A percentile compares a stretch with the other conserved stretches of the same genome.
Conservation (phyloP, 441 rosid genomes). For the Pelargonium citronellum region DNA sequence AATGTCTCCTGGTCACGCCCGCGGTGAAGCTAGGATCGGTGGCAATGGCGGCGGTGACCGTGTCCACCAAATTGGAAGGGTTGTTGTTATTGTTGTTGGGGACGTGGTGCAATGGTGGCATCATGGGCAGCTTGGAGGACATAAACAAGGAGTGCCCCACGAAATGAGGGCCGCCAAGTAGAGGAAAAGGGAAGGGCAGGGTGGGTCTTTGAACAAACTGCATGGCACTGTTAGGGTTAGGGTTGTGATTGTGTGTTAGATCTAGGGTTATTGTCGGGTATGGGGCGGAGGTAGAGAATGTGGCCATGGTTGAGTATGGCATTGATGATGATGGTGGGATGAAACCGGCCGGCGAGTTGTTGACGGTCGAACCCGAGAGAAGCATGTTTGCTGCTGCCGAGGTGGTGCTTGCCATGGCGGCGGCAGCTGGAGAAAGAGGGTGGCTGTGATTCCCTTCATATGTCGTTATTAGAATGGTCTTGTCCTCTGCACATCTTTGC, state of each 20-base stretch:
- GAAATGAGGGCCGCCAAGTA: conserved; percentile 28
- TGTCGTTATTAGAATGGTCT: conserved; percentile 73
- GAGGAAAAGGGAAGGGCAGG: conserved; percentile 40
- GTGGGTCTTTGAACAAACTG: conserved; percentile 33
- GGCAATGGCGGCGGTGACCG: conserved; percentile 33
- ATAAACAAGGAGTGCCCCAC: conserved; percentile 46
- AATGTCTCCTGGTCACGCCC: too few relatives aligned
- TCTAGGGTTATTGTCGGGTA: conserved; percentile 69
- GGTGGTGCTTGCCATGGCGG: conserved; percentile 90
- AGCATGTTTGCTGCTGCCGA: conserved; percentile 76
- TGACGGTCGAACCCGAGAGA: conserved; percentile 81
- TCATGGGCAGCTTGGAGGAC: conserved; percentile 63
- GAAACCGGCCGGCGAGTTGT: conserved; percentile 65
- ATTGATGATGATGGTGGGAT: conserved; percentile 41
- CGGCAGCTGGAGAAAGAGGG: conserved; percentile 74
- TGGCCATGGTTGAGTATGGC: conserved; percentile 58
- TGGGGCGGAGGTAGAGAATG: conserved; percentile 69
- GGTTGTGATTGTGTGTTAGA: conserved; percentile 43
- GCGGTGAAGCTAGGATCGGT: conserved; percentile 41
- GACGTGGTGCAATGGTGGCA: conserved; percentile 26
- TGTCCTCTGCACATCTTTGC: conserved; percentile 78
- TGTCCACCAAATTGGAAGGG: conserved; percentile 21
- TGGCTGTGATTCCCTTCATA: conserved; percentile 94
- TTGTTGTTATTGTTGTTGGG: not conserved
- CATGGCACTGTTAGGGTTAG: conserved; percentile 28